These are phyloP conservation scores for Diaporthe capsici DNA, from an alignment of 2,329 filamentous ascomycete genomes.

Conservation along the genomic window DNA sequence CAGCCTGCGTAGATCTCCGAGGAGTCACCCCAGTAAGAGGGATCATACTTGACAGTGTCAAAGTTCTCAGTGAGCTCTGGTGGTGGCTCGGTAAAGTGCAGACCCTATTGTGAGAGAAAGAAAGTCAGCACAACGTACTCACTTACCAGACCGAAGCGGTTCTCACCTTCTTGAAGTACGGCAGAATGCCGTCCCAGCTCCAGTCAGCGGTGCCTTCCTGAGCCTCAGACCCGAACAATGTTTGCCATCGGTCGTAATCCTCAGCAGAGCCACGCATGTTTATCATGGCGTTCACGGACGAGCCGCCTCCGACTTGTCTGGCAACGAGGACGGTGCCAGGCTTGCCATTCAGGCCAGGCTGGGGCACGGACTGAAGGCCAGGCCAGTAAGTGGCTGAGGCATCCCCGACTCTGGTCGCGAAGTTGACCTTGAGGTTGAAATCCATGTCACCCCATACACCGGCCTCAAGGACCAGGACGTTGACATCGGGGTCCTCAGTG, in stretches of 20 bases:
- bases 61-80: slow-evolving; percentile 45
- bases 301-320: slow-evolving; percentile 54
- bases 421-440: neutral
- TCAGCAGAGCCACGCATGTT: slow-evolving; percentile 51
- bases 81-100: slow-evolving; percentile 46
- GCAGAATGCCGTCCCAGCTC: slow-evolving; percentile 51
- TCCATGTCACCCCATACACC: slow-evolving; percentile 40
- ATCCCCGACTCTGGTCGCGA: neutral
- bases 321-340: slow-evolving; percentile 45
- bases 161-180: slow-evolving; percentile 52
- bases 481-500: slow-evolving; percentile 42
- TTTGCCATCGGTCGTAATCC: slow-evolving; percentile 53
- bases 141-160: no score
- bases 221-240: slow-evolving; percentile 46
- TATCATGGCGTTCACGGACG: slow-evolving; percentile 54
- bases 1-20: slow-evolving; percentile 55
- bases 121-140: neutral
- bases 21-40: slow-evolving; percentile 54
- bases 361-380: slow-evolving; percentile 46
- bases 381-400: neutral
- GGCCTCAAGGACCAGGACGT: slow-evolving; percentile 45
- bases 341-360: slow-evolving; percentile 47
- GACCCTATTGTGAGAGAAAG: slow-evolving; percentile 1
- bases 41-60: slow-evolving; percentile 52
- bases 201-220: slow-evolving; percentile 45